Evolutionary conservation across 192 early-diverging fungal species (phyloP).

Genomic region (Podochytrium sp.): DNA sequence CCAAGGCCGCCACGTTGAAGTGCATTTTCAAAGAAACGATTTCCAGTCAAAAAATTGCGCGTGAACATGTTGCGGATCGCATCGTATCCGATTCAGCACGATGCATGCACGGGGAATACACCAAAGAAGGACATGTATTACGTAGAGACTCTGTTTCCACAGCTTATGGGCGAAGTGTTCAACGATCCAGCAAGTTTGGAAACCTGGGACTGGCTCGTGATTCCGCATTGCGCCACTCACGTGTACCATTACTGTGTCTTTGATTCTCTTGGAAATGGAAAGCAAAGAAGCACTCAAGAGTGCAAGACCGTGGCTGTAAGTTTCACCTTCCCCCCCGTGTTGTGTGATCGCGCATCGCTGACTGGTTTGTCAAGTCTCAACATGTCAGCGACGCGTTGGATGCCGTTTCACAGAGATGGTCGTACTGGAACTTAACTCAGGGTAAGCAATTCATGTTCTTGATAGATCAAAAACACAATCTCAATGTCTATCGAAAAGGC

Average conservation of each 20-base stretch:
- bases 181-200: background rate
- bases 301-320: slow-evolving; percentile 29
- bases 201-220: slow-evolving; percentile 3
- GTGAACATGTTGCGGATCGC: background rate
- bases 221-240: slow-evolving; percentile 31
- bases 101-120: background rate
- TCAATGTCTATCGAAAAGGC: background rate
- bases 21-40: background rate
- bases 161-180: background rate
- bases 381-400: background rate
- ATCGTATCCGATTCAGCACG: background rate
- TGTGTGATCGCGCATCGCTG: background rate
- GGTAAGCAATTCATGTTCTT: background rate
- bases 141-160: slow-evolving; percentile 21
- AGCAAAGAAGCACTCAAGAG: slow-evolving; percentile 1
- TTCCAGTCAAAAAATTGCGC: no score
- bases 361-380: background rate
- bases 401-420: background rate
- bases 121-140: slow-evolving; percentile 34
- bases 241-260: slow-evolving; percentile 33
- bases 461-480: background rate
- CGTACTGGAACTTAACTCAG: slow-evolving; percentile 20
- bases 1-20: background rate
- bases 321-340: background rate
- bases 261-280: background rate